A percentile compares a stretch with the other conserved stretches of the same genome.
These are phyloP conservation scores for Misopates orontium DNA, from an alignment of 257 asterid genomes.

Conservation along the genomic window DNA sequence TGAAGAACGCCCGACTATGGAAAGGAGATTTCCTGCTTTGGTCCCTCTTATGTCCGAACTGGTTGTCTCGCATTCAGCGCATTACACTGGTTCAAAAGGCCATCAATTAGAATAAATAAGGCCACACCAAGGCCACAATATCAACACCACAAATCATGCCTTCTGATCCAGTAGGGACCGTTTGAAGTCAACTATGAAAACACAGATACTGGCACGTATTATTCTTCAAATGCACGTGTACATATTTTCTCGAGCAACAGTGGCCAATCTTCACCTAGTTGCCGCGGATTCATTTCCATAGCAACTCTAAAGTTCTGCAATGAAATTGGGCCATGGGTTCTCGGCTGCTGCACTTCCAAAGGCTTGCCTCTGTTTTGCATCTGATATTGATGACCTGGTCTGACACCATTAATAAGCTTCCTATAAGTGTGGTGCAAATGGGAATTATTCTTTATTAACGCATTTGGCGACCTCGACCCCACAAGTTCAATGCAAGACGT, in stretches of 20 bases:
- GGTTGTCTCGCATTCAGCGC: conserved; percentile 38
- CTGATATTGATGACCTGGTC: conserved; percentile 47
- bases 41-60: conserved; percentile 18
- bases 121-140: conserved; percentile 29
- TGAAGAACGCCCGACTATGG: conserved; percentile 41
- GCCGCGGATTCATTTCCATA: conserved; percentile 87
- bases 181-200: conserved; percentile 22
- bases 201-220: conserved; percentile 29
- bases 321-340: conserved; percentile 45
- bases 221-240: conserved; percentile 66
- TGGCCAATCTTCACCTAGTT: conserved; percentile 98
- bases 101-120: conserved; percentile 25
- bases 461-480: conserved; percentile 61
- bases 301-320: conserved; percentile 88
- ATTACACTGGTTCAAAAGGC: conserved; percentile 39
- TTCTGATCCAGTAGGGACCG: conserved; percentile 48
- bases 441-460: conserved; percentile 32
- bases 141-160: conserved; percentile 33
- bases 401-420: conserved; percentile 71
- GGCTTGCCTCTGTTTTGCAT: conserved; percentile 40
- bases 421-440: background rate
- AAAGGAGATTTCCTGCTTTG: conserved; percentile 45
- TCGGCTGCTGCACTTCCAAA: conserved; percentile 38
- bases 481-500: conserved; percentile 69
- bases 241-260: conserved; percentile 85